Conservation (phyloP, 2,329 filamentous ascomycete genomes). For the Penicillium sp. region DNA sequence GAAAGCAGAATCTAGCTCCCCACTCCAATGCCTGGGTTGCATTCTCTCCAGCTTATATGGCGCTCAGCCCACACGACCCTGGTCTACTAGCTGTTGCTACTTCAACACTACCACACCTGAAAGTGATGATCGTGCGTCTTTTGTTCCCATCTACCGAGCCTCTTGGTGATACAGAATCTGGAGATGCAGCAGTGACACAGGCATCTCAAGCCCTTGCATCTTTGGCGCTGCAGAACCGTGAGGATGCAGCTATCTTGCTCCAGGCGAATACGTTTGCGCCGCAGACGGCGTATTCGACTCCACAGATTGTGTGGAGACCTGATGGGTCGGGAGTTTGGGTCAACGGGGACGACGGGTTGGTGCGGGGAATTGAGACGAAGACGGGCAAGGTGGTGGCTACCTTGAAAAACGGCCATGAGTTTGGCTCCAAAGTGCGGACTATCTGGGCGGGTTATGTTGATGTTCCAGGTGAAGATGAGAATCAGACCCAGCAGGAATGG, state of each 20-base stretch:
- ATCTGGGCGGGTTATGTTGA: conserved; percentile 55
- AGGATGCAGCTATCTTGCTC: conserved; percentile 61
- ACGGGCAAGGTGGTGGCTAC: conserved; percentile 57
- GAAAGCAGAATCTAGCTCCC: conserved; percentile 62
- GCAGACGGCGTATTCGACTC: conserved; percentile 65
- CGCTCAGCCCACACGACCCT: conserved; percentile 56
- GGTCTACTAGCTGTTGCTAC: conserved; percentile 60
- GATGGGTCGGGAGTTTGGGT: conserved; percentile 64
- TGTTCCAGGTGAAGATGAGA: conserved; percentile 21
- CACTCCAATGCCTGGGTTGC: conserved; percentile 65
- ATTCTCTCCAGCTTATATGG: conserved; percentile 61
- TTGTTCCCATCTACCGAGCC: conserved; percentile 47
- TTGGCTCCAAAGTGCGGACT: conserved; percentile 59
- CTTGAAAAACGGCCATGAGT: conserved; percentile 55
- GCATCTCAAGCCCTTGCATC: conserved; percentile 54
- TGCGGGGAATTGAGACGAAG: conserved; percentile 59
- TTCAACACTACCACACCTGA: conserved; percentile 62
- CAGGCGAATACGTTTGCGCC: conserved; percentile 61
- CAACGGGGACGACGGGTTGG: conserved; percentile 64
- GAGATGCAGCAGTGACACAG: conserved; percentile 42
- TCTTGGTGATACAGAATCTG: conserved; percentile 15
- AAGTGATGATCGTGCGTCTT: conserved; percentile 59
- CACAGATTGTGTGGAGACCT: conserved; percentile 61
- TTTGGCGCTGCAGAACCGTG: conserved; percentile 54
- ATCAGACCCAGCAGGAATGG: conserved; percentile 48